Evolutionary conservation across 2,329 filamentous ascomycete species (phyloP).

Genomic region (Ascochyta clinopodiicola): DNA sequence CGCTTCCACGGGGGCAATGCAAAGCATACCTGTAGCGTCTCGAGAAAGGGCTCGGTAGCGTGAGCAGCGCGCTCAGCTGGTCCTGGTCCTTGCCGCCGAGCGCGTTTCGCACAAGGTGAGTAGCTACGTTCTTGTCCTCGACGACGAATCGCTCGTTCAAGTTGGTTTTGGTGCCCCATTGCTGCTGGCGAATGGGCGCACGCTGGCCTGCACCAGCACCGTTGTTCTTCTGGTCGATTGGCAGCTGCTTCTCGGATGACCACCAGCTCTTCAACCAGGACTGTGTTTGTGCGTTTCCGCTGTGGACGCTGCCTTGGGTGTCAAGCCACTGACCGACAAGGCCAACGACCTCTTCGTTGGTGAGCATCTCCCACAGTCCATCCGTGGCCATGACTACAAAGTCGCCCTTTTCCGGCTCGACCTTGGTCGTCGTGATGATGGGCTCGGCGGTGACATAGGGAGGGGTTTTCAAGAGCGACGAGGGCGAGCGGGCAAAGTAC

Average conservation of each 20-base stretch:
- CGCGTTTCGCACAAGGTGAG: constrained; percentile 92
- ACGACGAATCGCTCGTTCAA: constrained; percentile 86
- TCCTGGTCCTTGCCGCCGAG: constrained; percentile 92
- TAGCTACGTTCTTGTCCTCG: constrained; percentile 94
- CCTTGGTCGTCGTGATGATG: constrained; percentile 88
- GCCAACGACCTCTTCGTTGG: constrained; percentile 96
- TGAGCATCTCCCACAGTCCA: constrained; percentile 98
- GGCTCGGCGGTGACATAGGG: constrained; percentile 98
- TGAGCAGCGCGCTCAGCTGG: constrained; percentile 90
- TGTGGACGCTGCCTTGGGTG: constrained; percentile 62
- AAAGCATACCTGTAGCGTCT: constrained; percentile 79
- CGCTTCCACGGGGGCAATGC: too few relatives aligned
- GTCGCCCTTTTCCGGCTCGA: constrained; percentile 87
- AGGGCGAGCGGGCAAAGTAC: constrained; percentile 86
- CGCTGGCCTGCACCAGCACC: constrained; percentile 72
- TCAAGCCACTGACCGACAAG: constrained; percentile 98
- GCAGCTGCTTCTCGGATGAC: constrained; percentile 64
- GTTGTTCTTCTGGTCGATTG: constrained; percentile 72
- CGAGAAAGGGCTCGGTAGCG: constrained; percentile 88
- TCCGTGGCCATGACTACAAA: constrained; percentile 97
- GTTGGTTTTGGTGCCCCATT: constrained; percentile 83
- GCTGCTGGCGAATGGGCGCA: constrained; percentile 84
- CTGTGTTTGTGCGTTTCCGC: constrained; percentile 48
- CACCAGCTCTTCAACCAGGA: constrained; percentile 79
- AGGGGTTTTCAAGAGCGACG: constrained; percentile 81